Base-by-base conservation (phyloP, 352 stramenopile species). In the Blastocystis sp. region DNA sequence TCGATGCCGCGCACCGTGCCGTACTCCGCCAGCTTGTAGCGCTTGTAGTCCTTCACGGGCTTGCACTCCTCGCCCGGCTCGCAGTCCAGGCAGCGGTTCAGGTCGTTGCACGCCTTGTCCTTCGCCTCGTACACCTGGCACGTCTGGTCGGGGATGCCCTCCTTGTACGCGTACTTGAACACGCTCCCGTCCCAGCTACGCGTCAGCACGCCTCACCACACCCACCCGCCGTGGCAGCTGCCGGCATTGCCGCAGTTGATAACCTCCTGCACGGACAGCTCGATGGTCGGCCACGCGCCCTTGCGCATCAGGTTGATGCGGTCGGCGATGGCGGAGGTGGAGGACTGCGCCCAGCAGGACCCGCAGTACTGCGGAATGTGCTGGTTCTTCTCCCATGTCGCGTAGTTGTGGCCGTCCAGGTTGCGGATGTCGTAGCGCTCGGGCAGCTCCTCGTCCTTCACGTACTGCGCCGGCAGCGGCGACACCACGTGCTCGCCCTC, bases 321-420 rank as follows among this genome's bases (percentile, higher is more conserved):
- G 89, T 97, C 94, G 21, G 93, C 95, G 14, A 97, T 90, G 24
- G 93, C 92, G 54, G 93, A 95, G 24, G 93, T 95, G 14, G 94
- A 95, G 38, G 92, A 94, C 48, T 96, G 94, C 0, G 94, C 94
- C 94, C 94, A 97, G 91, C 94, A 97, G 61, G 93, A 95, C 19
- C 94, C 93, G 76, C 94, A 96, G 90, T 96, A 96, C 90, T 94
- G 91, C 34, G 96, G 96, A 81, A 98, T 97, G 91, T 99, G 97
- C 90, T 99, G 97, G 91, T 99, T 99, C 89, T 98, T 95, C 90
- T 96, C 95, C 92, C 95, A 97, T 21, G 96, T 98, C 21, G 98
- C 92, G 90, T 95, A 98, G 90, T 94, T 96, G 87, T 92, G 94
- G 62, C 95, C 95, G 87, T 97, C 92, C 0, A 98, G 90, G 89